phyloP scores from a whole-genome alignment of 306 rosid genomes.

The Aeschynomene evenia region DNA sequence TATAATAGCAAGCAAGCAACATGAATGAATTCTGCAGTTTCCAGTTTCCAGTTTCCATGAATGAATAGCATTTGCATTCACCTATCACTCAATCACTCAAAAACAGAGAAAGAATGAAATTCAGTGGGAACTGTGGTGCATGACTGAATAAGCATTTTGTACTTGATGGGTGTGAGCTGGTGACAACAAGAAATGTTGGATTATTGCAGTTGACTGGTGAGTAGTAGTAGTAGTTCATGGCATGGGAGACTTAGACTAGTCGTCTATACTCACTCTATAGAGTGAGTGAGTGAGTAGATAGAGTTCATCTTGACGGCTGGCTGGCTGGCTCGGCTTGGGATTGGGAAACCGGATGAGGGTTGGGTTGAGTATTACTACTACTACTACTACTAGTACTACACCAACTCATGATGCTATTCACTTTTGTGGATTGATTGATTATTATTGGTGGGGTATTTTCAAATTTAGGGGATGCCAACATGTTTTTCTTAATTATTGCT shows the following conservation, averaged over 20 bases:
- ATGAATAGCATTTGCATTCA: neutral
- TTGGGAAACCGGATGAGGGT: neutral
- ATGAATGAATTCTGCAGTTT: too few species aligned
- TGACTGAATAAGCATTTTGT: neutral
- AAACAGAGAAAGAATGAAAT: too few species aligned
- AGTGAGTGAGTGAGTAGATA: conserved; percentile 1
- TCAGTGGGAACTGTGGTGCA: too few species aligned
- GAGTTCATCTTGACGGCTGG: neutral
- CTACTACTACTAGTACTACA: too few species aligned
- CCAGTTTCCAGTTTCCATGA: conserved; percentile 3
- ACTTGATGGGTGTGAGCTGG: neutral
- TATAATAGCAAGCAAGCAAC: too few species aligned
- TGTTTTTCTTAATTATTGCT: conserved; percentile 45
- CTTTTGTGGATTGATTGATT: conserved; percentile 13
- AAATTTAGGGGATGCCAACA: conserved; percentile 36
- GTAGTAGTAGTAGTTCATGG: neutral
- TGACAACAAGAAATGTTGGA: neutral
- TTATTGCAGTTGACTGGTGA: conserved; percentile 3
- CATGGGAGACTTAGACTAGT: too few species aligned
- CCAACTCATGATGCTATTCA: conserved; percentile 29
- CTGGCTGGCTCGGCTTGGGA: too few species aligned
- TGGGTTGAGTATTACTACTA: too few species aligned
- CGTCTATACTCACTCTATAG: too few species aligned
- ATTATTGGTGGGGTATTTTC: conserved; percentile 39
- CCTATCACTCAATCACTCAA: too few species aligned